Evolutionary conservation across 495 filamentous ascomycete genomes (phyloP), one percentile per base, ranked within the genome.

Genomic region (Amniculicola lignicola): DNA sequence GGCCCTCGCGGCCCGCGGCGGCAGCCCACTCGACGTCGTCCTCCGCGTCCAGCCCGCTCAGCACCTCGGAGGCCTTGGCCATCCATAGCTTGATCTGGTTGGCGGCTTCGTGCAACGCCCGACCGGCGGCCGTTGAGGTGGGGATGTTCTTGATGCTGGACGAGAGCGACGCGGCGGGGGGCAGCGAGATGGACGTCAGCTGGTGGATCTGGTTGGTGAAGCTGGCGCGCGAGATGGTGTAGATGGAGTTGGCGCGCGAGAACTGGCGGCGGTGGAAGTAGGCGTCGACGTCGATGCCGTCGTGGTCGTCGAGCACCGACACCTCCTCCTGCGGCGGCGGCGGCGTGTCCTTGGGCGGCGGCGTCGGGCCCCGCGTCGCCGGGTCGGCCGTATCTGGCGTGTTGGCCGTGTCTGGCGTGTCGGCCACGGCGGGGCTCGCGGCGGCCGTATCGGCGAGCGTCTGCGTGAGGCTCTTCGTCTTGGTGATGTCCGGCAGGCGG

Each of bases 21-120:
- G 92, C 92, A 12, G 93, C 90, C 93, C 93, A 98, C 65, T 96
- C 90, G 18, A 96, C 88, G 62, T 98, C 92, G 70, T 98, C 93
- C 57, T 96, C 91, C 12, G 89, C 85, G 68, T 96, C 88, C 19
- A 97, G 71, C 0, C 89, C 88, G 49, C 75, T 80, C 22, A 98
- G 79, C 9, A 96, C 89, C 53, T 93, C 88, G 0, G 82, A 85
- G 1, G 93, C 90, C 67, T 95, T 95, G 57, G 79, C 78, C 54
- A 96, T 91, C 93, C 93, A 97, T 50, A 83, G 83, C 39, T 84
- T 81, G 44, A 98, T 97, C 69, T 96, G 89, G 47, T 91, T 87
- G 19, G 92, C 89, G 9, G 91, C 86, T 44, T 82, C 81, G 53
- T 85, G 82, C 50, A 98, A 74, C 0, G 87, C 88, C 42, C 80